phyloP scores from a whole-genome alignment of 805 yeast genomes.

The Clavispora asparagi region DNA sequence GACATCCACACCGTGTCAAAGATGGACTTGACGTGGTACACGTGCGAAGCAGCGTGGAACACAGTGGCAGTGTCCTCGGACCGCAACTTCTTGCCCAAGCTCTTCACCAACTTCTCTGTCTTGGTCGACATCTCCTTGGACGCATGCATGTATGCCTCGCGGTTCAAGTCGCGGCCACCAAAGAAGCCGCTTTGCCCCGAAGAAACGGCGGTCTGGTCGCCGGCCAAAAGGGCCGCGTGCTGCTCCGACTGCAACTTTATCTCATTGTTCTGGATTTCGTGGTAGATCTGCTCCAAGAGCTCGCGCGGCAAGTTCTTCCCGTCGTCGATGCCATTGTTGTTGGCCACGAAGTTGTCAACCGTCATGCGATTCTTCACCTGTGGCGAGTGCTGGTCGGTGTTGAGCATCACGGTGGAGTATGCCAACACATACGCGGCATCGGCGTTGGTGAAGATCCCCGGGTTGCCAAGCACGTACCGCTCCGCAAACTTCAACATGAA shows the following conservation, averaged over 20 bases:
- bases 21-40: slow-evolving; percentile 87
- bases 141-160: slow-evolving; percentile 88
- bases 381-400: slow-evolving; percentile 89
- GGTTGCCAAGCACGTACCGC: slow-evolving; percentile 83
- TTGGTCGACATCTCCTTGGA: slow-evolving; percentile 87
- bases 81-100: slow-evolving; percentile 47
- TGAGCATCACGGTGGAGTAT: slow-evolving; percentile 86
- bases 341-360: slow-evolving; percentile 75
- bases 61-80: slow-evolving; percentile 37
- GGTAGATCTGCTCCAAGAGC: slow-evolving; percentile 60
- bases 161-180: slow-evolving; percentile 60
- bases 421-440: slow-evolving; percentile 91
- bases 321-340: slow-evolving; percentile 90
- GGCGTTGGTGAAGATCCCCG: slow-evolving; percentile 82
- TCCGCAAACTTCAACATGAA: slow-evolving; percentile 97
- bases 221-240: slow-evolving; percentile 80
- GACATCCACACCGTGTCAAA: slow-evolving; percentile 98
- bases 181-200: slow-evolving; percentile 46
- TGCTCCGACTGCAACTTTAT: slow-evolving; percentile 91
- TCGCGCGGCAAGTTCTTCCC: slow-evolving; percentile 79
- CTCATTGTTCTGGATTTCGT: slow-evolving; percentile 78
- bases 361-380: slow-evolving; percentile 88
- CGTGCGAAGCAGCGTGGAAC: slow-evolving; percentile 78
- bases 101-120: slow-evolving; percentile 77
- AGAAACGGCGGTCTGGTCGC: slow-evolving; percentile 37